Percentiles rank a stretch among this genome's conserved stretches.
Conservation (phyloP, 2,329 filamentous ascomycete genomes). For the Aureobasidium subglaciale region DNA sequence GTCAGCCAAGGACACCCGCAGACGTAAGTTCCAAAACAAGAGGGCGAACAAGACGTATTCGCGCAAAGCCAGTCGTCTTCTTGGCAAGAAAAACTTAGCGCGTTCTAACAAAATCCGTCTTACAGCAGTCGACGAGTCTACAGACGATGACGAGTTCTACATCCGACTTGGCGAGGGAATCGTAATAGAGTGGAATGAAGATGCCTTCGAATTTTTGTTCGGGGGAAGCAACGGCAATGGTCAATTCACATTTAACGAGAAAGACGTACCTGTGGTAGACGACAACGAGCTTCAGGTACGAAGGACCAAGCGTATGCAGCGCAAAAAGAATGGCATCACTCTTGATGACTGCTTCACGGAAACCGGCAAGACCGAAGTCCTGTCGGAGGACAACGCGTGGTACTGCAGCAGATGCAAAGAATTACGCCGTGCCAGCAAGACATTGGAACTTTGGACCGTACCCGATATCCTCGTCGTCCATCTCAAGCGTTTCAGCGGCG, state of each 20-base stretch:
- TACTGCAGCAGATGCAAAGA: slow-evolving; percentile 96
- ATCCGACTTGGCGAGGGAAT: slow-evolving; percentile 78
- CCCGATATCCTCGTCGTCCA: slow-evolving; percentile 94
- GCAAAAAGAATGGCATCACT: slow-evolving; percentile 68
- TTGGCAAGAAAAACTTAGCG: not conserved
- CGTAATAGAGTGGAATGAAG: slow-evolving; percentile 74
- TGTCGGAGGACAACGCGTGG: slow-evolving; percentile 96
- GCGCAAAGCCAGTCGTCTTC: slow-evolving; percentile 19
- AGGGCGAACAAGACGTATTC: slow-evolving; percentile 20
- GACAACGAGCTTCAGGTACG: slow-evolving; percentile 56
- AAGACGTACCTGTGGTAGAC: slow-evolving; percentile 46
- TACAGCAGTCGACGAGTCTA: slow-evolving; percentile 25
- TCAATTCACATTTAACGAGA: slow-evolving; percentile 50
- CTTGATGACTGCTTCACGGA: slow-evolving; percentile 89
- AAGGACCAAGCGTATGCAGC: slow-evolving; percentile 55
- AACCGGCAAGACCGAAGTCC: slow-evolving; percentile 85
- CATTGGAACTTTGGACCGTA: slow-evolving; percentile 93
- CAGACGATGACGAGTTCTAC: slow-evolving; percentile 22
- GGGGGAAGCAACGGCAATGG: slow-evolving; percentile 49
- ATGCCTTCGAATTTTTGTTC: slow-evolving; percentile 67
- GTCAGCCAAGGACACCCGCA: slow-evolving; percentile 11
- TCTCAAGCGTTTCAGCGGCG: slow-evolving; percentile 88
- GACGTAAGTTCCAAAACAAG: slow-evolving; percentile 13
- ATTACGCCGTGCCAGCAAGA: slow-evolving; percentile 85
- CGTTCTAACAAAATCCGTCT: slow-evolving; percentile 19